Evolutionary conservation across 306 rosid genomes (phyloP).

Genomic region (Delonix regia): DNA sequence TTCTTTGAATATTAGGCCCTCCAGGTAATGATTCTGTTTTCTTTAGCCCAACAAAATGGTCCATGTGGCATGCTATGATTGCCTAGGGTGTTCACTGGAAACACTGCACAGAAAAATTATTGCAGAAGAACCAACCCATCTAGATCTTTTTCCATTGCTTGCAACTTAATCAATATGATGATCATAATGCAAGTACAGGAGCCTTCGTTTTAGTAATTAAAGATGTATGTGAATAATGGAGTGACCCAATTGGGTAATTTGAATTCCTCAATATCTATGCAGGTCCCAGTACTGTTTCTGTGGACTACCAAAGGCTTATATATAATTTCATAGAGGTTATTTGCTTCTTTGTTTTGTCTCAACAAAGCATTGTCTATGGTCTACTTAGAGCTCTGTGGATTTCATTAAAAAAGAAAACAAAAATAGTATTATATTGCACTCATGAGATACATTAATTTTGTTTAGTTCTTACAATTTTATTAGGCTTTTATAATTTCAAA

Average conservation of each 20-base stretch:
- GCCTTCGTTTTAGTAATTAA: background rate
- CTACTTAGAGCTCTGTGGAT: background rate
- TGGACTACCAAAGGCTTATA: background rate
- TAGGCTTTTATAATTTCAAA: background rate
- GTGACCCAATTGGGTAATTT: conserved; percentile 6
- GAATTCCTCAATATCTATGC: background rate
- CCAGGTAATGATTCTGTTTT: background rate
- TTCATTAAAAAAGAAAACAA: too few relatives aligned
- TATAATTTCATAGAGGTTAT: background rate
- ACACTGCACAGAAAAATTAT: conserved; percentile 19
- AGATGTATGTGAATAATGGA: conserved; percentile 28
- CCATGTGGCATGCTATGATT: conserved; percentile 37
- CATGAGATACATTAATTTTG: too few relatives aligned
- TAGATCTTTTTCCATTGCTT: conserved; percentile 35
- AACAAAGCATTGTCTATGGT: background rate
- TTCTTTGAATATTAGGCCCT: background rate
- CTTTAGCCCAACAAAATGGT: background rate
- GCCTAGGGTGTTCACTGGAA: conserved; percentile 3
- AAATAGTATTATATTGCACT: too few relatives aligned
- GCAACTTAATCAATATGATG: conserved; percentile 40
- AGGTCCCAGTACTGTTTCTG: background rate
- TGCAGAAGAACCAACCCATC: conserved; percentile 17
- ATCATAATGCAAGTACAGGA: conserved; percentile 27
- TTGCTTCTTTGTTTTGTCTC: background rate
- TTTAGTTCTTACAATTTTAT: background rate